These are phyloP conservation scores for Cokeromyces recurvatus DNA, from an alignment of 371 early-diverging fungal species.

Conservation along the genomic window DNA sequence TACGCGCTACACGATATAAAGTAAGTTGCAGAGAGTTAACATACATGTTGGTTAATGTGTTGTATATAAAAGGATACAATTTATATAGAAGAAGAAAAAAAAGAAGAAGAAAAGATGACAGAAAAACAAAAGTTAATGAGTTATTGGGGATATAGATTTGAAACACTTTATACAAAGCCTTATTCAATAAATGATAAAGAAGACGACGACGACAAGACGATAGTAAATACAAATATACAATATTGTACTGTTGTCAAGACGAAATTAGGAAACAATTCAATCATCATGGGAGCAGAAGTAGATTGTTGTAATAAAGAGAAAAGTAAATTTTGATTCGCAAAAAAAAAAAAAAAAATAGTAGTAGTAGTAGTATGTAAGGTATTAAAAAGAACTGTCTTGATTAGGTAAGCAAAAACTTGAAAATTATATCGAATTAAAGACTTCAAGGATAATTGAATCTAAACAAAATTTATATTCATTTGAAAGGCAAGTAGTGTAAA, in stretches of 20 bases:
- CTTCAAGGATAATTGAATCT: slow-evolving; percentile 62
- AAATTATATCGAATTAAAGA: slow-evolving; percentile 87
- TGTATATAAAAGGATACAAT: slow-evolving; percentile 46
- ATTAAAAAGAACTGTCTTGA: slow-evolving; percentile 27
- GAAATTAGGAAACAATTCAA: slow-evolving; percentile 57
- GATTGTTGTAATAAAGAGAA: slow-evolving; percentile 82
- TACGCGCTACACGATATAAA: slow-evolving; percentile 70
- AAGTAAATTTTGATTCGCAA: no score
- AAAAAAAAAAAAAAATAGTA: no score
- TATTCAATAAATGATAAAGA: slow-evolving; percentile 35
- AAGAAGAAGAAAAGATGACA: slow-evolving; percentile 27
- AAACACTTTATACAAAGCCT: slow-evolving; percentile 58
- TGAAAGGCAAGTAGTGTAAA: no score
- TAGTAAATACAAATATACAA: slow-evolving; percentile 81
- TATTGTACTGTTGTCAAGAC: slow-evolving; percentile 86
- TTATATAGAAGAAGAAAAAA: slow-evolving; percentile 73
- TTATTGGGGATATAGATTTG: slow-evolving; percentile 80
- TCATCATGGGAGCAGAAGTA: slow-evolving; percentile 91
- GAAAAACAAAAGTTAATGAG: slow-evolving; percentile 65
- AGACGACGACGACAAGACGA: slow-evolving; percentile 25
- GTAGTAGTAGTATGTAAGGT: slow-evolving; percentile 28
- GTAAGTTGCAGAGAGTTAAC: slow-evolving; percentile 20
- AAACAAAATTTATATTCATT: slow-evolving; percentile 51
- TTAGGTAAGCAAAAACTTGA: slow-evolving; percentile 42
- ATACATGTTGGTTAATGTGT: not conserved